phyloP scores from a whole-genome alignment of 2,329 filamentous ascomycete genomes.

The Cytospora paraplurivora region DNA sequence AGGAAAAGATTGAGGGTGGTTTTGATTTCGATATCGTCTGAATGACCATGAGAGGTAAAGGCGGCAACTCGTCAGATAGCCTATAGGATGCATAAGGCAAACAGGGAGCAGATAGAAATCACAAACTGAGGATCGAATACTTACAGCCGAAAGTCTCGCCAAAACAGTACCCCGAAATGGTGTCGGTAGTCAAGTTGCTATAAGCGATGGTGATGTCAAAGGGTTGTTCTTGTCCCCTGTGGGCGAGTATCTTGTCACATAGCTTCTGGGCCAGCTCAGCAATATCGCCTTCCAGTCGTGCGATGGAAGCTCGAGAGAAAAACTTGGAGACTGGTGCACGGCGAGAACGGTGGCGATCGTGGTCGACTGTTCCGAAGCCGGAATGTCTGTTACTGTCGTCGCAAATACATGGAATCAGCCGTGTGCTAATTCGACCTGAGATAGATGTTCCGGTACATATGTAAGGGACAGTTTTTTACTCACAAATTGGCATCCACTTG shows the following conservation, averaged over 20 bases:
- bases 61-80: too few relatives aligned
- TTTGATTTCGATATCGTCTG: too few relatives aligned
- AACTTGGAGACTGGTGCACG: background rate
- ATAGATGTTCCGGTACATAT: too few relatives aligned
- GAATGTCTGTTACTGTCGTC: too few relatives aligned
- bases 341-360: background rate
- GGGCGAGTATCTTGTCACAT: slow-evolving; percentile 6
- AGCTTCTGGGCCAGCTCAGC: background rate
- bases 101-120: too few relatives aligned
- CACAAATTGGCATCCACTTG: background rate
- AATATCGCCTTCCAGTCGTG: background rate
- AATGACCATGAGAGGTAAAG: too few relatives aligned
- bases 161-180: slow-evolving; percentile 3
- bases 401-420: background rate
- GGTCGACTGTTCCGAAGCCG: background rate
- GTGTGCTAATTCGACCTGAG: too few relatives aligned
- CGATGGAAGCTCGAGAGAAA: slow-evolving; percentile 3
- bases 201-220: background rate
- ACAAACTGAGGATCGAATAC: background rate
- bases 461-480: too few relatives aligned
- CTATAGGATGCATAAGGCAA: too few relatives aligned
- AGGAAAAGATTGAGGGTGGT: too few relatives aligned
- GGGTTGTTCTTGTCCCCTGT: background rate
- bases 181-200: background rate
- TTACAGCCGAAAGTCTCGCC: background rate